Conservation (phyloP, 2,329 filamentous ascomycete genomes). For the Penicillium corylophilum region DNA sequence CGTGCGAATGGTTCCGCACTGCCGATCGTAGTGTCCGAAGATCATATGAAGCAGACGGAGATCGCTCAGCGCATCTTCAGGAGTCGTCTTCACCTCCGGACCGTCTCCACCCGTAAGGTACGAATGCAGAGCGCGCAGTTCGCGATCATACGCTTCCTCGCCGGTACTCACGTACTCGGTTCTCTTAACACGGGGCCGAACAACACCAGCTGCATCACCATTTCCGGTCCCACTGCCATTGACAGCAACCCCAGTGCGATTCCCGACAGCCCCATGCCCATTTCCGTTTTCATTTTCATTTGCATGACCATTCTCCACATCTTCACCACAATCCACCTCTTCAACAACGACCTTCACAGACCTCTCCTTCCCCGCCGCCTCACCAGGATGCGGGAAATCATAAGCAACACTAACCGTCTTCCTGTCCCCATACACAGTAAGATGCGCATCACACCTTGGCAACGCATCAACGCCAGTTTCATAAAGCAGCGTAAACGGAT, state of each 20-base stretch:
- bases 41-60: conserved; percentile 36
- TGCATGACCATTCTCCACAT: conserved; percentile 6
- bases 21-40: conserved; percentile 38
- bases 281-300: not conserved
- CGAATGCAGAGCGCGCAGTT: conserved; percentile 38
- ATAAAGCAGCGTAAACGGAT: conserved; percentile 55
- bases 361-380: conserved; percentile 49
- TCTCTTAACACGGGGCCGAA: conserved; percentile 15
- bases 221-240: not conserved
- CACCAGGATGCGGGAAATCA: conserved; percentile 52
- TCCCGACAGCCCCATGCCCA: too few species aligned
- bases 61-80: conserved; percentile 38
- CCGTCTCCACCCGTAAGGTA: conserved; percentile 27
- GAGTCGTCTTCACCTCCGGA: conserved; percentile 33
- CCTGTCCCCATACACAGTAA: conserved; percentile 50
- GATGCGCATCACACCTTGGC: conserved; percentile 42
- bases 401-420: conserved; percentile 58
- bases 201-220: not conserved
- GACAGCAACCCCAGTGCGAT: not conserved
- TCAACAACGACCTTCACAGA: conserved; percentile 49
- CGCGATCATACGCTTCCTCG: conserved; percentile 38
- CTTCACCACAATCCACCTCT: conserved; percentile 26
- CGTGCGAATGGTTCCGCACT: conserved; percentile 36
- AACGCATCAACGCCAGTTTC: conserved; percentile 57
- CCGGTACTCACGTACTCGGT: conserved; percentile 33